Conservation (phyloP, 2,329 filamentous ascomycete genomes). For the Fusarium sp. region DNA sequence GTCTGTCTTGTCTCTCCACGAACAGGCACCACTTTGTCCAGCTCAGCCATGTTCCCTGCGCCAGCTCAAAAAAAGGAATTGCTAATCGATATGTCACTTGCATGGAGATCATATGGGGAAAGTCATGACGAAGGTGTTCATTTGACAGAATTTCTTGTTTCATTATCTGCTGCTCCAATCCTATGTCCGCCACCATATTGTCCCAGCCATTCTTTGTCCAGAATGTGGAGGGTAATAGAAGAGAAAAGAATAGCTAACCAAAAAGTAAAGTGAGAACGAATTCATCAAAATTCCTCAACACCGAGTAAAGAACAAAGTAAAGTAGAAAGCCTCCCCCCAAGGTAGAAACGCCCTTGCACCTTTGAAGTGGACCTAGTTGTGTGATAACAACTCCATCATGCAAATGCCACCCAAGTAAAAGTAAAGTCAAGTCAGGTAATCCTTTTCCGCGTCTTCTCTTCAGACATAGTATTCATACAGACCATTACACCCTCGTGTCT, state of each 20-base stretch:
- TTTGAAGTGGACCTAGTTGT: slow-evolving; percentile 8
- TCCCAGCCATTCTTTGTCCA: background rate
- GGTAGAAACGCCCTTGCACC: slow-evolving; percentile 20
- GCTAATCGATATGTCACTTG: background rate
- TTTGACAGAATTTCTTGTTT: slow-evolving; percentile 1
- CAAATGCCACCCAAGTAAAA: slow-evolving; percentile 11
- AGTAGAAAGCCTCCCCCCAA: background rate
- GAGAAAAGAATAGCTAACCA: background rate
- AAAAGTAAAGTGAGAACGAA: background rate
- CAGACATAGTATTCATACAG: slow-evolving; percentile 28
- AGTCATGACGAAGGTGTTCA: background rate
- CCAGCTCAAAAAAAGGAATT: background rate
- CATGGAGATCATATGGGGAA: background rate
- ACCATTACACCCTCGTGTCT: slow-evolving; percentile 26
- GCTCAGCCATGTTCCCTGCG: background rate
- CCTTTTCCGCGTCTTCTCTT: slow-evolving; percentile 8
- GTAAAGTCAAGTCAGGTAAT: background rate
- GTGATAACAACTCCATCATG: slow-evolving; percentile 29
- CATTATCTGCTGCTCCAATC: slow-evolving; percentile 13
- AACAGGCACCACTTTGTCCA: background rate
- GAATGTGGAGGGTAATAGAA: slow-evolving; percentile 5
- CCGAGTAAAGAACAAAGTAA: background rate
- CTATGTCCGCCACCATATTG: slow-evolving; percentile 11
- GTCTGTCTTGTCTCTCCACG: background rate
- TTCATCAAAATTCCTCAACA: background rate